Evolutionary conservation across 2,329 filamentous ascomycete species (phyloP), one percentile per base, ranked within the genome.

Genomic region (Apiospora malaysiana): DNA sequence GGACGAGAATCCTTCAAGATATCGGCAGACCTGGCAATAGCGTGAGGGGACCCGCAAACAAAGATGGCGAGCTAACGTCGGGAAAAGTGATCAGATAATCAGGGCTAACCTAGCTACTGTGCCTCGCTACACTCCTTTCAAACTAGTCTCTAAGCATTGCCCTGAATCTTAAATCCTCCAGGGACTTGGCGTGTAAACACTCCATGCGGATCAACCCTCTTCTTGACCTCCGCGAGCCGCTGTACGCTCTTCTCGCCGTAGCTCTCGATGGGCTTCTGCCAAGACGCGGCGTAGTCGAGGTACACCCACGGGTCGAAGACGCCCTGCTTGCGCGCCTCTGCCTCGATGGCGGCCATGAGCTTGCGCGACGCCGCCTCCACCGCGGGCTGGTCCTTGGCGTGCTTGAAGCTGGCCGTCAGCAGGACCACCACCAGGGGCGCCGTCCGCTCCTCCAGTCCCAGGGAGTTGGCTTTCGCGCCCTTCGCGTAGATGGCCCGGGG

Each of bases 271-370:
- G 71, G 70, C 23, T 76, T 70, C 68, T 77, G 75, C 66, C 71
- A 71, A 16, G 66, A 66, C 1, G 69, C 73, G 0, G 76, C 76
- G 43, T 76, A 77, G 18, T 73, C 72, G 0, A 74, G 46, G 56
- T 76, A 76, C 10, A 76, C 14, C 18, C 51, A 77, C 0, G 74
- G 74, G 42, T 76, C 75, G 12, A 70, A 73, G 7, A 59, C 74
- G 40, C 66, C 71, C 5, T 71, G 71, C 46, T 46, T 56, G n/a
- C 23, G 69, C 2, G 73, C 73, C 23, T 68, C 66, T 4, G 68
- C 43, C 14, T 72, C 45, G 14, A 74, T 68, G 21, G 27, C 37
- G 27, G 21, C 12, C 1, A 73, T 68, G 7, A 75, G 59, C 6
- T 23, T 32, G 25, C 47, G 49, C 9, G 74, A 59, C 25, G 70